phyloP scores from a whole-genome alignment of 2,329 filamentous ascomycete genomes.

The Fusarium pseudonygamai region DNA sequence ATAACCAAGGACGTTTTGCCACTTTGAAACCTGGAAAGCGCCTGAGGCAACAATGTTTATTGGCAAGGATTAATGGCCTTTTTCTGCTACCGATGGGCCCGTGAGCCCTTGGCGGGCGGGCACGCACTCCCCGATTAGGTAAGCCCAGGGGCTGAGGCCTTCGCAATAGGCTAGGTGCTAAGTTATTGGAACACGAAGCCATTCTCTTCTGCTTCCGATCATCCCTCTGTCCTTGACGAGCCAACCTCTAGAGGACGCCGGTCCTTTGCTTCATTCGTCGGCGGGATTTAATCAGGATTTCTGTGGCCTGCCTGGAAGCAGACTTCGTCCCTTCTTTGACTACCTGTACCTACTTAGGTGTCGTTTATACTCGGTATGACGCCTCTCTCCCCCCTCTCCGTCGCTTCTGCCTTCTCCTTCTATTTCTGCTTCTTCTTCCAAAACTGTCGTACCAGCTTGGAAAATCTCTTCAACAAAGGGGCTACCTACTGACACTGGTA shows the following conservation, averaged over 20 bases:
- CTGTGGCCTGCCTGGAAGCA: constrained; percentile 53
- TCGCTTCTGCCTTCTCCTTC: not conserved
- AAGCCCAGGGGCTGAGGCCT: constrained; percentile 43
- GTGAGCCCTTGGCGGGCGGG: constrained; percentile 20
- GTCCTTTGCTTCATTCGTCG: constrained; percentile 42
- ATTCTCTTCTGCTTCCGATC: constrained; percentile 35
- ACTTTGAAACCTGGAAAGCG: not conserved
- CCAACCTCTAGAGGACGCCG: constrained; percentile 42
- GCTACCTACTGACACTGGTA: constrained; percentile 30
- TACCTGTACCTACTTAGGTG: constrained; percentile 24
- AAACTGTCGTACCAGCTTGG: constrained; percentile 26
- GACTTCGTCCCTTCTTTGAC: constrained; percentile 48
- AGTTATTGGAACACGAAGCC: constrained; percentile 33
- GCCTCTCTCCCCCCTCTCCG: constrained; percentile 4
- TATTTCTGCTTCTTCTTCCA: constrained; percentile 10
- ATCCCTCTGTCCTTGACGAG: constrained; percentile 34
- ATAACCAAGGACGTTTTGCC: not conserved
- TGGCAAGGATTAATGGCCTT: constrained; percentile 22
- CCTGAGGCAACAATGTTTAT: constrained; percentile 37
- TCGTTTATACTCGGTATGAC: constrained; percentile 44
- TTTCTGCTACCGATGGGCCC: constrained; percentile 18
- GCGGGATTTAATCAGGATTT: constrained; percentile 43
- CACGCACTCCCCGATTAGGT: constrained; percentile 32
- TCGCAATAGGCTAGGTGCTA: constrained; percentile 3
- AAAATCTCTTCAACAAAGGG: constrained; percentile 3